Evolutionary conservation across 495 filamentous ascomycete genomes (phyloP), one percentile per base, ranked within the genome.

Genomic region (Podospora appendiculata): DNA sequence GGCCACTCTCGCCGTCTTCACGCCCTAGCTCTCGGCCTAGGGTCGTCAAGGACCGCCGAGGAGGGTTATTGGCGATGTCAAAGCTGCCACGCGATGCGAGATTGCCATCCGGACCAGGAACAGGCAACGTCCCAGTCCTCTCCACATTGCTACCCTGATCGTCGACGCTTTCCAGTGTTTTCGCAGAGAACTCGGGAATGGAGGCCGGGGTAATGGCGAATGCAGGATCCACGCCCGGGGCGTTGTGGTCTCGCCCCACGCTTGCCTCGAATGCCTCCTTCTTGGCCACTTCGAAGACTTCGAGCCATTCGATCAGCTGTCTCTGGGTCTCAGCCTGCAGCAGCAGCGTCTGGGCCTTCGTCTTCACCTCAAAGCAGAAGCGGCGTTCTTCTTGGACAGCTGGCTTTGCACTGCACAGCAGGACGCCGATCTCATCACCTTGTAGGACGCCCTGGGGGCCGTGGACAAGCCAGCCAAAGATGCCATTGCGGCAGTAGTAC

Each of bases 341-440:
- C 50, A 96, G 70, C 41, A 96, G 83, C 45, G 82, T 90, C 59
- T 85, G 87, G 60, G 92, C 94, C 65, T 96, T 98, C 12, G 93
- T 98, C 75, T 96, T 98, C 58, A 98, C 90, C 69, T 97, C 94
- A 61, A 97, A 98, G 63, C 94, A 96, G 66, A 96, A 97, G 32
- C 94, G 79, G 36, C 93, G 81, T 58, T 98, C 93, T 64, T 98
- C 93, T 58, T 90, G 85, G 40, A 91, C 86, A 4, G 91, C 92
- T 8, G 89, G 88, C 53, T 91, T 86, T 47, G 92, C 85, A 61
- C 86, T 94, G 62, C 93, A 98, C 33, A 98, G 83, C 32, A 98
- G 69, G 8, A 98, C 93, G 17, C 93, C 93, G 55, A 95, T 95
- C 68, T 92, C 88, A 57, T 98, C 94, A 45, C 89, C 94, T 66